phyloP scores from a whole-genome alignment of 306 rosid genomes.

The Sechiopsis laciniata region DNA sequence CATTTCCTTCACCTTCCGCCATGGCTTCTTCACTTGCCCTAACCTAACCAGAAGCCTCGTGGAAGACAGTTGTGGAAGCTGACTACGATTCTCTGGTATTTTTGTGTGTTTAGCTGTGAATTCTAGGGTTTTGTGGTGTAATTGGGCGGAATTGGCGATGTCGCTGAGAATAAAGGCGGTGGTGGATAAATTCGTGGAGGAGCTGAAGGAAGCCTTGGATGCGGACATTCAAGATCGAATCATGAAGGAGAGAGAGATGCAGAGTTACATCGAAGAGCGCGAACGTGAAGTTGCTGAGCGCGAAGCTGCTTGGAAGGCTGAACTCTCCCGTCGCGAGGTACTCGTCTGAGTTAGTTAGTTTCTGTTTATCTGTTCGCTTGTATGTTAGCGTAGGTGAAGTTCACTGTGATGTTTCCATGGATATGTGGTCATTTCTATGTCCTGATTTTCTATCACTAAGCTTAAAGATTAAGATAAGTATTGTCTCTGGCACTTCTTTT shows the following conservation, averaged over 20 bases:
- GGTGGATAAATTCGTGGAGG: conserved; percentile 90
- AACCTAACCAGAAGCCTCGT: background rate
- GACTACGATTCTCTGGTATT: background rate
- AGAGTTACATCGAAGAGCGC: conserved; percentile 90
- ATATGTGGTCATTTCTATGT: background rate
- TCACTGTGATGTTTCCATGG: background rate
- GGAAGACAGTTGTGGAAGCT: conserved; percentile 1
- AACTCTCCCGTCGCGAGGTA: conserved; percentile 99
- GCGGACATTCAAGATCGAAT: conserved; percentile 92
- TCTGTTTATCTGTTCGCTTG: too few species aligned
- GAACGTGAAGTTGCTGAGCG: conserved; percentile 99
- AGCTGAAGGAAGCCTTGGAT: conserved; percentile 88
- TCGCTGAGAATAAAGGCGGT: conserved; percentile 84
- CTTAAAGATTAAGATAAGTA: background rate
- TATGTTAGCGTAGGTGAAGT: too few species aligned
- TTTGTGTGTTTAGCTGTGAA: background rate
- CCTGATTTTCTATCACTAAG: background rate
- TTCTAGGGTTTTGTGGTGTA: conserved; percentile 5
- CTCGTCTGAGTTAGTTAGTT: background rate
- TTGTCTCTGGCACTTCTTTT: background rate
- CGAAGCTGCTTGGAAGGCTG: conserved; percentile 99
- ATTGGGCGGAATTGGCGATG: conserved; percentile 36
- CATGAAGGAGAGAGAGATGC: conserved; percentile 99
- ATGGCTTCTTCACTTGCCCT: background rate
- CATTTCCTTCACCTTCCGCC: conserved; percentile 7